Base-by-base conservation (phyloP, 2,329 filamentous ascomycete genomes). In the Hypoxylon sp. region DNA sequence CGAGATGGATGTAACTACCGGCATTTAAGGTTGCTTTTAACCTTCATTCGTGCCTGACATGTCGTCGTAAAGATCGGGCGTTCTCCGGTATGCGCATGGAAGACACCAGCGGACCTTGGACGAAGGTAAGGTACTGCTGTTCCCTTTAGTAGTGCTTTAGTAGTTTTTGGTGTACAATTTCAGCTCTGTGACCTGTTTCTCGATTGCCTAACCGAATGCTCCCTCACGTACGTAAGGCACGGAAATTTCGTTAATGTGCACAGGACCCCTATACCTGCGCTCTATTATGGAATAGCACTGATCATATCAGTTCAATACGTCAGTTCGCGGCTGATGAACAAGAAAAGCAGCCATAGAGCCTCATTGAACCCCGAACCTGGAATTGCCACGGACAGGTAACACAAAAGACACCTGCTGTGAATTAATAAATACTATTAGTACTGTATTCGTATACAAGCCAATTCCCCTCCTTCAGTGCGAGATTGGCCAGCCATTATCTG, bases 271-370 rank as follows among this genome's bases (percentile, higher is more conserved):
- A 42, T 56, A 58, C 50, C 54, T 46, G 48, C 59, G 48, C 48
- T 22, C 40, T 18, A 26, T 50, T 46, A 46, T 54, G 49, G 20
- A 38, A 60, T 54, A 55, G 36, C 16, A 59, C 44, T 42, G 20
- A 45, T 45, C 44, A 42, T 48, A 61, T 12, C 61, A 11, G 45
- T 22, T 46, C 40, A 40, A 54, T 62, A 65, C 46, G 50, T 67
- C 58, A 57, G 52, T 58, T 62, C 58, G 63, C 61, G 66, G 66
- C 66, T 69, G 53, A 64, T 44, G 49, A 64, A 53, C 44, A 32
- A 42, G 50, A n/a, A 59, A 53, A 55, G 59, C 50, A 53, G n/a
- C 49, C 48, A 30, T 62, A 56, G 64, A 68, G 68, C 59, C 68
- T 68, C 68, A 68, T 49, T 48, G 20, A 46, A 60, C 65, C 56